phyloP scores from a whole-genome alignment of 352 stramenopile species.

The Phytophthora pluvialis region DNA sequence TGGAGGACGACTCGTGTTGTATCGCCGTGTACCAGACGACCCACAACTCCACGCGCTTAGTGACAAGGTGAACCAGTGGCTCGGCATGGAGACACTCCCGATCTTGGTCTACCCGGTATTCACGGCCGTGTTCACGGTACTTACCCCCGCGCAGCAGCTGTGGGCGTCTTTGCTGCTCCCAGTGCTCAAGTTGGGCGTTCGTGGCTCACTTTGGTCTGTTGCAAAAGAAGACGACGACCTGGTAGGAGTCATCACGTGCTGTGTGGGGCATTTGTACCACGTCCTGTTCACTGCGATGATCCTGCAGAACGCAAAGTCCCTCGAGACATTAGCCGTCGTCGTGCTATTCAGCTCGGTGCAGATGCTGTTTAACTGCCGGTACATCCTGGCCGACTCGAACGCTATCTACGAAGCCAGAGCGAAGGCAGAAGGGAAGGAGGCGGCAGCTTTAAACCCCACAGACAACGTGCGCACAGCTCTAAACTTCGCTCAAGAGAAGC shows the following conservation, averaged over 20 bases:
- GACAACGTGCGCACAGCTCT: slow-evolving; percentile 11
- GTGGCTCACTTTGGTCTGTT: slow-evolving; percentile 25
- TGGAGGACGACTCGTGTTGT: slow-evolving; percentile 18
- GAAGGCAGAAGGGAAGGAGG: slow-evolving; percentile 2
- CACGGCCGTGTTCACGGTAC: slow-evolving; percentile 39
- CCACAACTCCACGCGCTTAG: slow-evolving; percentile 23
- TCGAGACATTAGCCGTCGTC: slow-evolving; percentile 35
- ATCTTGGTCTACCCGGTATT: slow-evolving; percentile 48
- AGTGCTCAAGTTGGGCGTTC: slow-evolving; percentile 44
- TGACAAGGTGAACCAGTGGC: slow-evolving; percentile 32
- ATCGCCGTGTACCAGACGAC: slow-evolving; percentile 14
- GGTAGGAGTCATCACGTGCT: slow-evolving; percentile 34
- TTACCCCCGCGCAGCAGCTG: slow-evolving; percentile 36
- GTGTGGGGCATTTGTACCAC: slow-evolving; percentile 49
- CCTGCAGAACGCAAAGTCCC: slow-evolving; percentile 51
- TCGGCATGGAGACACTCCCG: slow-evolving; percentile 27
- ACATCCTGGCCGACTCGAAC: slow-evolving; percentile 18
- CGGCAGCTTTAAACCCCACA: not conserved
- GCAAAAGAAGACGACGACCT: slow-evolving; percentile 39
- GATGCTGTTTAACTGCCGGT: slow-evolving; percentile 39
- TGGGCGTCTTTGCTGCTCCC: slow-evolving; percentile 44
- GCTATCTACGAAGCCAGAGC: slow-evolving; percentile 5
- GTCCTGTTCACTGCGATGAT: slow-evolving; percentile 49
- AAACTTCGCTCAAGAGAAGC: slow-evolving; percentile 14
- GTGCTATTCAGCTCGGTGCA: slow-evolving; percentile 34